These are phyloP conservation scores for Puccinia horiana DNA, from an alignment of 1,284 basidiomycete genomes.

Conservation along the genomic window DNA sequence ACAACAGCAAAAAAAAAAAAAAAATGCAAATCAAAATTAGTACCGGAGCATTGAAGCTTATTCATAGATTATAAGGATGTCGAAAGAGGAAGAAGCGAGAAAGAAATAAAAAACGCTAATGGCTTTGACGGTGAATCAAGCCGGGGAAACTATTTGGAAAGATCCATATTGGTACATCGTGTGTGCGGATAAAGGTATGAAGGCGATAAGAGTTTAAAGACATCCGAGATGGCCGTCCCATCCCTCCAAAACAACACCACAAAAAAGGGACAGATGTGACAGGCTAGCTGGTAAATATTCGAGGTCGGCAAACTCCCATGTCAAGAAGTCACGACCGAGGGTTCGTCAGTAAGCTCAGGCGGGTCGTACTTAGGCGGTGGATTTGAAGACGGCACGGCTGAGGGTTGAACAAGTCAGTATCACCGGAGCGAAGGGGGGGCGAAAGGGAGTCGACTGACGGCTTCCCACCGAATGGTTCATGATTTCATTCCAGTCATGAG, in stretches of 20 bases:
- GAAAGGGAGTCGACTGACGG: not conserved
- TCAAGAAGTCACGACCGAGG: not conserved
- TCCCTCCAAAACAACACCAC: not conserved
- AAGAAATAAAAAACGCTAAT: too few species aligned
- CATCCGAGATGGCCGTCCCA: too few species aligned
- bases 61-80: too few species aligned
- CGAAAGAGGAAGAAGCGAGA: too few species aligned
- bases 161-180: too few species aligned
- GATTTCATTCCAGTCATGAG: slow-evolving; percentile 1
- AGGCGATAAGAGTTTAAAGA: too few species aligned
- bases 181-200: not conserved
- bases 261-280: not conserved
- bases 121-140: too few species aligned
- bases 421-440: not conserved
- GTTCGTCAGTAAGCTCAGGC: not conserved
- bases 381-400: not conserved
- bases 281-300: not conserved
- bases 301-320: not conserved
- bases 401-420: not conserved
- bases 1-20: too few species aligned
- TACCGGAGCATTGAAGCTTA: too few species aligned
- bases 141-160: too few species aligned
- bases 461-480: slow-evolving; percentile 29
- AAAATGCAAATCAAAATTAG: too few species aligned
- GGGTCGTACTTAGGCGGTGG: not conserved